Conservation (phyloP, 129 eudicot genomes). For the Ambrosia trifida region DNA sequence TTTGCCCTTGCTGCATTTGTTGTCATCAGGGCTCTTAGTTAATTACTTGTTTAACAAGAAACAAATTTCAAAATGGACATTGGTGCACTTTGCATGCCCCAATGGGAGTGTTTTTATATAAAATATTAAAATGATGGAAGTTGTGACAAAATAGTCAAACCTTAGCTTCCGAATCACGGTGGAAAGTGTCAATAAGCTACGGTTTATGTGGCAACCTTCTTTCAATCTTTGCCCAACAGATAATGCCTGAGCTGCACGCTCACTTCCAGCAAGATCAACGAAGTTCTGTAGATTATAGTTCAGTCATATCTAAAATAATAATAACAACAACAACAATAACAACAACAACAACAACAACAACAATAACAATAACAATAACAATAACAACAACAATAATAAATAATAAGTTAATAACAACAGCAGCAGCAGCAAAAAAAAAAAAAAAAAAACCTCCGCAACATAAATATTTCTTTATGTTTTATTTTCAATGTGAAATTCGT, state of each 20-base stretch:
- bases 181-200: constrained; percentile 85
- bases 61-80: too few relatives aligned
- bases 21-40: background rate
- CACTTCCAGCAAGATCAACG: constrained; percentile 99
- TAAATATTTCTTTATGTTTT: background rate
- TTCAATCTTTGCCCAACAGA: constrained; percentile 92
- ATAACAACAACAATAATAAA: too few relatives aligned
- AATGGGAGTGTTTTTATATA: background rate
- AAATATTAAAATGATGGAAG: background rate
- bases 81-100: too few relatives aligned
- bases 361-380: background rate
- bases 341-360: background rate
- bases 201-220: constrained; percentile 98
- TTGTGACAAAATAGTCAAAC: constrained; percentile 33
- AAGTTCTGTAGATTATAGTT: constrained; percentile 61
- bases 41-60: background rate
- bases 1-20: constrained; percentile 83
- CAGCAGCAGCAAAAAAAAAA: too few relatives aligned
- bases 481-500: background rate
- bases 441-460: background rate
- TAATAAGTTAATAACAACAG: too few relatives aligned
- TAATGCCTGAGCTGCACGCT: constrained; percentile 95
- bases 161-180: constrained; percentile 99
- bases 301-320: background rate
- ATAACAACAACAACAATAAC: too few relatives aligned